A percentile compares a stretch with the other conserved stretches of the same genome.
phyloP scores from a whole-genome alignment of 2,329 filamentous ascomycete genomes.

The Hypoxylon sp. region DNA sequence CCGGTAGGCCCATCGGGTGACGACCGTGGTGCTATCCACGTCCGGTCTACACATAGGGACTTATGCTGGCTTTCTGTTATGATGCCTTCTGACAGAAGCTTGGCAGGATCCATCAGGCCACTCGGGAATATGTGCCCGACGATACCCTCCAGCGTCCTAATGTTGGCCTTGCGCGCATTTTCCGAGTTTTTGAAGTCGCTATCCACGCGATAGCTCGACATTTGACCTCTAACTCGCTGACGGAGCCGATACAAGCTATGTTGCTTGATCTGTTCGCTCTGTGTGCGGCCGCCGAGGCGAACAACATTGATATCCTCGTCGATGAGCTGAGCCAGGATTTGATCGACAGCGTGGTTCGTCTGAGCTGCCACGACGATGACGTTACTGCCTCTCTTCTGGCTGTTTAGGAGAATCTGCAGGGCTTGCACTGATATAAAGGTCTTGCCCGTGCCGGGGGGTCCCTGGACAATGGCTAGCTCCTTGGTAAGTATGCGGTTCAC shows the following conservation, averaged over 20 bases:
- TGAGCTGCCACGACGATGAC: constrained; percentile 84
- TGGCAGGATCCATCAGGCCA: constrained; percentile 59
- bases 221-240: constrained; percentile 28
- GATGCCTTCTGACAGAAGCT: constrained; percentile 62
- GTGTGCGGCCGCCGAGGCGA: constrained; percentile 71
- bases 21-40: constrained; percentile 38
- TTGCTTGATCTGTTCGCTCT: constrained; percentile 69
- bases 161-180: constrained; percentile 40
- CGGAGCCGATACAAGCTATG: constrained; percentile 72
- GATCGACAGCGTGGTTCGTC: constrained; percentile 90
- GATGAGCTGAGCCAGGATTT: constrained; percentile 72
- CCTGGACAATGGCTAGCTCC: constrained; percentile 79
- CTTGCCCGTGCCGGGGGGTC: constrained; percentile 78
- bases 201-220: constrained; percentile 22
- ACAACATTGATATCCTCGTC: constrained; percentile 62
- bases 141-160: constrained; percentile 51
- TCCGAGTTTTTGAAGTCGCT: constrained; percentile 42
- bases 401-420: constrained; percentile 70
- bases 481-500: constrained; percentile 75
- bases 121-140: constrained; percentile 50
- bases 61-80: constrained; percentile 70
- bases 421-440: constrained; percentile 81
- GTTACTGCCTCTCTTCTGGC: constrained; percentile 61
- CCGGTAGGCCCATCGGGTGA: constrained; percentile 36
- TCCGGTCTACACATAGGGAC: constrained; percentile 62